These are phyloP conservation scores for Aspergillus quadricinctus DNA, from an alignment of 2,329 filamentous ascomycete species.

Conservation along the genomic window DNA sequence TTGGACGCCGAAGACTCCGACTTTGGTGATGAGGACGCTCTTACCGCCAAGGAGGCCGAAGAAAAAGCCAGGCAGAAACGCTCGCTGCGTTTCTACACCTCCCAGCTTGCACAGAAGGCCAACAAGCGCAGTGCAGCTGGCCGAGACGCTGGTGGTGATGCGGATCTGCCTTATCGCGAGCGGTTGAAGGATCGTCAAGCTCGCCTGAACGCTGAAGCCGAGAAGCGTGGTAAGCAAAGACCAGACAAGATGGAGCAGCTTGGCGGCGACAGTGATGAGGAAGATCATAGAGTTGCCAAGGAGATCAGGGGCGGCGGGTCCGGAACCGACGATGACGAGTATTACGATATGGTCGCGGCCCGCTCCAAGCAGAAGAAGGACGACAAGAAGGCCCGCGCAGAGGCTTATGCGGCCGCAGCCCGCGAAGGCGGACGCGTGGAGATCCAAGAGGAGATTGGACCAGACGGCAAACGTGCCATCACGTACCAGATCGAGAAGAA, in stretches of 20 bases:
- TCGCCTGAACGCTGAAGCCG: slow-evolving; percentile 82
- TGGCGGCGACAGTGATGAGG: slow-evolving; percentile 65
- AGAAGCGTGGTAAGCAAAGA: slow-evolving; percentile 68
- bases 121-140: slow-evolving; percentile 67
- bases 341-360: slow-evolving; percentile 84
- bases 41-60: slow-evolving; percentile 73
- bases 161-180: slow-evolving; percentile 75
- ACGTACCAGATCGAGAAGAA: slow-evolving; percentile 96
- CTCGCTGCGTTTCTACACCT: slow-evolving; percentile 94
- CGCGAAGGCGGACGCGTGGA: slow-evolving; percentile 57
- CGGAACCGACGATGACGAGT: slow-evolving; percentile 50
- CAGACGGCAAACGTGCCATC: slow-evolving; percentile 88
- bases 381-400: slow-evolving; percentile 66
- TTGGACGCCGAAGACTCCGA: slow-evolving; percentile 65
- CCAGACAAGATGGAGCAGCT: slow-evolving; percentile 62
- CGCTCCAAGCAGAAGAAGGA: slow-evolving; percentile 56
- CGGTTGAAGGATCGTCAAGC: slow-evolving; percentile 80
- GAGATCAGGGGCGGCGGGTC: slow-evolving; percentile 39
- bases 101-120: slow-evolving; percentile 90
- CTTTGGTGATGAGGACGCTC: slow-evolving; percentile 81
- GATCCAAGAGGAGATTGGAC: slow-evolving; percentile 64
- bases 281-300: slow-evolving; percentile 53
- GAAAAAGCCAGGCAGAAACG: slow-evolving; percentile 90
- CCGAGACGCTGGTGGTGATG: slow-evolving; percentile 56
- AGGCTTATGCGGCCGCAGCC: slow-evolving; percentile 53